Evolutionary conservation across 495 filamentous ascomycete species (phyloP), one percentile per base, ranked within the genome.

Genomic region (Podospora bellae-mahoneyi): DNA sequence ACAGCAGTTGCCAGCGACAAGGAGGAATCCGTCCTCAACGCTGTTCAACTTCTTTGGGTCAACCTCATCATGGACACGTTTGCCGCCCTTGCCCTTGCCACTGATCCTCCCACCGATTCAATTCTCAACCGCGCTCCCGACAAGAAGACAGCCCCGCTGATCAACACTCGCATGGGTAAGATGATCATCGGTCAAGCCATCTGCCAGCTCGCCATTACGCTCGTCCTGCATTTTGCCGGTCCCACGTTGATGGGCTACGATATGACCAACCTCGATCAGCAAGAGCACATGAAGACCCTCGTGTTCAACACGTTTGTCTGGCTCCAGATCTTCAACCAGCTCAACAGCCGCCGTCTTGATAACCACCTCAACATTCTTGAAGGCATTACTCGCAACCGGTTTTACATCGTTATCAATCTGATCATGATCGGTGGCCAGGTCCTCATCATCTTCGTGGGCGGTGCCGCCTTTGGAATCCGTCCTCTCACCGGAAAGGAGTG

Each of bases 1-100:
- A 89, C 92, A 0, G 89, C 92, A 13, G 89, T 96, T 27, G 87
- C 89, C 27, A 92, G 85, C 72, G 75, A 76, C 32, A 78, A 88
- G 26, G 88, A 89, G 70, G 78, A 85, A 65, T 92, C 92, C 60
- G 92, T 96, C 53, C 81, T 96, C 60, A 94, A 86, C 34, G 92
- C 92, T 13, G 92, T 96, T 18, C 92, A 96, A 79, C 84, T 96
- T 39, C 85, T 96, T 32, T 96, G 92, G 92, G 91, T 96, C 70
- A 96, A 96, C 71, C 81, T 96, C 64, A 96, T 96, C 76, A 96
- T 96, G 93, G 92, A 96, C 71, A 95, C 92, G 0, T 92, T 96
- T 69, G 92, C 92, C 30, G 92, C 92, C 15, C 84, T 96, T 4
- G 92, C 92, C 28, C 84, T 96, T 55, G 93, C 92, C 20, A 96